Conservation (phyloP, 208 protist genomes). For the Acanthamoeba rhysodes region DNA sequence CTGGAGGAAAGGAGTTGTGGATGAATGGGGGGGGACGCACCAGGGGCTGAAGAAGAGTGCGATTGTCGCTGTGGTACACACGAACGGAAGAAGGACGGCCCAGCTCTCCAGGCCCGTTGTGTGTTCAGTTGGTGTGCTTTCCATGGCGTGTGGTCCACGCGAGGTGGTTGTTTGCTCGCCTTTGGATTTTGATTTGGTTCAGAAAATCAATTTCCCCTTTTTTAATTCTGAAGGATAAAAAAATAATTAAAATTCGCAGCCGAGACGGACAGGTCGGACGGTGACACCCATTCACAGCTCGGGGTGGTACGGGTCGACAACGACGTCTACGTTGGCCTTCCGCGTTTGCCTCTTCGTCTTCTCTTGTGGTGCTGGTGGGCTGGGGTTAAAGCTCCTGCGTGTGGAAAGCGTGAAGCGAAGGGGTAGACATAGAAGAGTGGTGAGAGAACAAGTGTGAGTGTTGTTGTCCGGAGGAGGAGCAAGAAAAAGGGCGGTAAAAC, state of each 20-base stretch:
- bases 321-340: neutral
- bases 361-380: neutral
- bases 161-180: neutral
- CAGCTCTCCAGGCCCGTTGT: neutral
- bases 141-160: neutral
- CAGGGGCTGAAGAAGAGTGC: constrained; percentile 25
- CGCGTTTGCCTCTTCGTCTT: neutral
- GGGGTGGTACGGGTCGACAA: neutral
- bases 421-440: too few relatives aligned
- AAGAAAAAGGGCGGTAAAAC: neutral
- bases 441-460: neutral
- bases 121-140: neutral
- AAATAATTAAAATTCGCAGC: neutral
- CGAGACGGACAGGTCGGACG: too few relatives aligned
- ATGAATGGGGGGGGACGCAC: neutral
- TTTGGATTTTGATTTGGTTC: too few relatives aligned
- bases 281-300: neutral
- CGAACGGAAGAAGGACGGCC: neutral
- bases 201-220: too few relatives aligned
- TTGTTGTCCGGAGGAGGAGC: neutral
- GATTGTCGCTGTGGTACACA: constrained; percentile 13
- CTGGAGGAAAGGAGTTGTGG: neutral
- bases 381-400: neutral
- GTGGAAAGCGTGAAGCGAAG: too few relatives aligned
- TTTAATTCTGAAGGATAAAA: neutral